Evolutionary conservation across 371 early-diverging fungal species (phyloP), one percentile per base, ranked within the genome.

Genomic region (Mycotypha africana): DNA sequence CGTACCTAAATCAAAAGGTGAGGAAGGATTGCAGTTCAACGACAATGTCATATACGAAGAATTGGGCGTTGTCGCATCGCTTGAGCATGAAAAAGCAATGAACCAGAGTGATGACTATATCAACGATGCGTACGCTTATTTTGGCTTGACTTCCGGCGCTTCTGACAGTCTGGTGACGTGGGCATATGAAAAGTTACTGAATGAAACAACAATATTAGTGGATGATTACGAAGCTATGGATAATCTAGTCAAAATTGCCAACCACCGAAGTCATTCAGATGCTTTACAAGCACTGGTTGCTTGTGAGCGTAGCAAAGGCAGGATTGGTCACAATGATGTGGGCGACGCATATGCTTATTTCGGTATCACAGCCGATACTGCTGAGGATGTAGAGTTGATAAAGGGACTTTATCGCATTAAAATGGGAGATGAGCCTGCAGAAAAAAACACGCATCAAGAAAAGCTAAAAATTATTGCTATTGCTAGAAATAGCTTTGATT

Each of bases 341-440:
- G 59, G 58, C 5, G 62, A 65, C 15, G 84, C 84, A 1, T 81
- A 79, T 45, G 48, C 50, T 14, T 62, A 71, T 42, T 83, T 79
- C 56, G 76, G 68, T 6, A 51, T 76, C 5, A 41, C 59, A 2
- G 55, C 59, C 28, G 44, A 58, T 22, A 37, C 49, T 7, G 43
- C 60, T 37, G 54, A 62, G 53, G 59, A 60, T 57, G 24, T 53
- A 34, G 12, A 54, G 31, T 26, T 65, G 40, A 45, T 63, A 24
- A n/a, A n/a, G n/a, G 56, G 68, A 14, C n/a, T 76, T 26, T 55
- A 57, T 50, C 39, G 60, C 23, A 37, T 63, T 12, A 61, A 75
- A 46, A 26, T 54, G 22, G 44, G 47, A 4, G 71, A 74, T 33
- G 68, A 68, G 7, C 75, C 75, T 3, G 11, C 37, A 3, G 43